phyloP scores from a whole-genome alignment of 2,329 filamentous ascomycete species.

The Hymenoscyphus scutula region DNA sequence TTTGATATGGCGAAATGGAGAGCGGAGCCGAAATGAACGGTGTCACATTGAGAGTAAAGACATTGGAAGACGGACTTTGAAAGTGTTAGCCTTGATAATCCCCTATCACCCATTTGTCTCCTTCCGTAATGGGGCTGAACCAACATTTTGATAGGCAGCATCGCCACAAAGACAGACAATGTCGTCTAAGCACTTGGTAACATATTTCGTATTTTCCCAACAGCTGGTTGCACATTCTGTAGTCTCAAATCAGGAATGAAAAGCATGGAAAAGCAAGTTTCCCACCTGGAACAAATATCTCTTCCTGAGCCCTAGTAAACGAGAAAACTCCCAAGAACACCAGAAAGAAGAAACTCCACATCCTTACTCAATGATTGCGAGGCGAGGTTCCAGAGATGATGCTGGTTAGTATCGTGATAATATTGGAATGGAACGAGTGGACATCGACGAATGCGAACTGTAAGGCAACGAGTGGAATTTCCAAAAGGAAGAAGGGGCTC shows the following conservation, averaged over 20 bases:
- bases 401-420: not conserved
- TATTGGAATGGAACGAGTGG: not conserved
- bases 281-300: conserved; percentile 5
- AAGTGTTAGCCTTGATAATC: conserved; percentile 5
- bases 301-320: not conserved
- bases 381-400: not conserved
- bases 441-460: conserved; percentile 3
- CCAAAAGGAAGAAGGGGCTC: not conserved
- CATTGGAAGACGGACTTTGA: conserved; percentile 38
- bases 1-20: conserved; percentile 36
- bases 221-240: conserved; percentile 36
- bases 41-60: conserved; percentile 40
- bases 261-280: not conserved
- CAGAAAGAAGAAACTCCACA: not conserved
- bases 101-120: not conserved
- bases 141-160: conserved; percentile 36
- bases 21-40: conserved; percentile 35
- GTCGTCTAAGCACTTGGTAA: conserved; percentile 35
- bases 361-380: not conserved
- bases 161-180: conserved; percentile 36
- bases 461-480: not conserved
- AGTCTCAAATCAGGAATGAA: not conserved
- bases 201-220: conserved; percentile 39
- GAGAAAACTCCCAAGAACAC: not conserved
- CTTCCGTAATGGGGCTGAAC: not conserved